phyloP scores from a whole-genome alignment of 768 basidiomycete species.

The Amanita brunnescens region DNA sequence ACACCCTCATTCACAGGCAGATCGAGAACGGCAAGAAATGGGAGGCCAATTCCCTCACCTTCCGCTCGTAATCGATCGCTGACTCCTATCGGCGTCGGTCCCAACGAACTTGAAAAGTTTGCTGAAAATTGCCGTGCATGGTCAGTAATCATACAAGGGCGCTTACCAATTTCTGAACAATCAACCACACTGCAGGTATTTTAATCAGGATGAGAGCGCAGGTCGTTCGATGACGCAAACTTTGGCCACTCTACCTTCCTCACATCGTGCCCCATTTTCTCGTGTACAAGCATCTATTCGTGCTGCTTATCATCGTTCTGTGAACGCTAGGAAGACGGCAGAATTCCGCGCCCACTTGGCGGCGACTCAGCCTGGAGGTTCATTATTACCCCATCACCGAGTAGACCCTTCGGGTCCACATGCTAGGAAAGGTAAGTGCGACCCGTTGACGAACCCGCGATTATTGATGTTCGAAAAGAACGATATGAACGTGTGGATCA shows the following conservation, averaged over 20 bases:
- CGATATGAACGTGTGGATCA: constrained; percentile 66
- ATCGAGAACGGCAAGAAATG: constrained; percentile 39
- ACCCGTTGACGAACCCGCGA: neutral
- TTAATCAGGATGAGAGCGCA: constrained; percentile 69
- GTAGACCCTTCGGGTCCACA: constrained; percentile 50
- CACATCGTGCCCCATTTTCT: constrained; percentile 81
- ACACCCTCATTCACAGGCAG: constrained; percentile 49
- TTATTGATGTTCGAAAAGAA: constrained; percentile 28
- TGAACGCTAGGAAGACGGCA: constrained; percentile 66
- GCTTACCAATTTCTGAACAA: constrained; percentile 2
- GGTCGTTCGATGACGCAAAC: constrained; percentile 78
- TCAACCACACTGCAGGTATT: constrained; percentile 51
- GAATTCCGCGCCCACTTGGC: constrained; percentile 82
- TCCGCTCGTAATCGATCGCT: constrained; percentile 53
- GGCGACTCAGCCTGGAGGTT: constrained; percentile 73
- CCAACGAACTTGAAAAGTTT: constrained; percentile 70
- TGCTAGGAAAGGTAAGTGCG: constrained; percentile 54
- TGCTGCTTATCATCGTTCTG: constrained; percentile 74
- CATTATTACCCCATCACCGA: constrained; percentile 66
- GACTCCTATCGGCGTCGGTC: constrained; percentile 58
- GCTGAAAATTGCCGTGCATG: constrained; percentile 72
- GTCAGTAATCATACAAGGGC: constrained; percentile 29
- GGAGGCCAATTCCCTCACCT: constrained; percentile 51
- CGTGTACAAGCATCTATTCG: constrained; percentile 82
- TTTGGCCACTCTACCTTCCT: constrained; percentile 67